phyloP scores from a whole-genome alignment of 2,329 filamentous ascomycete genomes.

The Trichothecium roseum region DNA sequence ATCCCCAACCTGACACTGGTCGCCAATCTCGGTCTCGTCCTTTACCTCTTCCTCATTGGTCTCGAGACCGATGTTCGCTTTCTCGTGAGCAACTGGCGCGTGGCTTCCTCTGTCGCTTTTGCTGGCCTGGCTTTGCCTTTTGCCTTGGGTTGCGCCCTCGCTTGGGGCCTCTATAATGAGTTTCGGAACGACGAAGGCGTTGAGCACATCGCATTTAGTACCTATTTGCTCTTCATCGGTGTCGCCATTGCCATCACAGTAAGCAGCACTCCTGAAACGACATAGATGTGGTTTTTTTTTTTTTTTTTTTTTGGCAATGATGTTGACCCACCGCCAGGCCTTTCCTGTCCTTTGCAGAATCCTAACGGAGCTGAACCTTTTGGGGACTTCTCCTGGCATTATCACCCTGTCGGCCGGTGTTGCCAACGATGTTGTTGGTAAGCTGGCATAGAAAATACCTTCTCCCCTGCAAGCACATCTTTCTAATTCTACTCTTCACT shows the following conservation, averaged over 20 bases:
- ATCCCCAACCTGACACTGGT: constrained; percentile 68
- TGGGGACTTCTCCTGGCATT: constrained; percentile 73
- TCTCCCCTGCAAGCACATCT: not conserved
- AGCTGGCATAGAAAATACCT: constrained; percentile 3
- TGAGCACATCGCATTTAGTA: constrained; percentile 35
- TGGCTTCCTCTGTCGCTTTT: constrained; percentile 67
- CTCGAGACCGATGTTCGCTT: constrained; percentile 77
- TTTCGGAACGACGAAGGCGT: constrained; percentile 42
- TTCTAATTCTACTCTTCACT: constrained; percentile 1
- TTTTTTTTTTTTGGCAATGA: not conserved
- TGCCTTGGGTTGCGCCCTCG: constrained; percentile 68
- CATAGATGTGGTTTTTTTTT: too few relatives aligned
- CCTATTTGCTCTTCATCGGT: constrained; percentile 67
- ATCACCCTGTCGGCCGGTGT: constrained; percentile 86
- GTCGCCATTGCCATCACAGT: constrained; percentile 83
- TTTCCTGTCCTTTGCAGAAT: constrained; percentile 92
- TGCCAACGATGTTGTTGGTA: constrained; percentile 64
- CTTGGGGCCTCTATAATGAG: constrained; percentile 69
- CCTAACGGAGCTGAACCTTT: constrained; percentile 78
- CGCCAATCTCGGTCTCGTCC: constrained; percentile 71
- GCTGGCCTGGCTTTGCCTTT: constrained; percentile 78
- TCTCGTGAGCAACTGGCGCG: constrained; percentile 68
- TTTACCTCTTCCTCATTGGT: constrained; percentile 82
- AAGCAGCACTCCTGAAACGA: constrained; percentile 1
- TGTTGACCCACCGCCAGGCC: constrained; percentile 23